Evolutionary conservation across 2,329 filamentous ascomycete genomes (phyloP), one percentile per base, ranked within the genome.

Genomic region (Microsporum canis): DNA sequence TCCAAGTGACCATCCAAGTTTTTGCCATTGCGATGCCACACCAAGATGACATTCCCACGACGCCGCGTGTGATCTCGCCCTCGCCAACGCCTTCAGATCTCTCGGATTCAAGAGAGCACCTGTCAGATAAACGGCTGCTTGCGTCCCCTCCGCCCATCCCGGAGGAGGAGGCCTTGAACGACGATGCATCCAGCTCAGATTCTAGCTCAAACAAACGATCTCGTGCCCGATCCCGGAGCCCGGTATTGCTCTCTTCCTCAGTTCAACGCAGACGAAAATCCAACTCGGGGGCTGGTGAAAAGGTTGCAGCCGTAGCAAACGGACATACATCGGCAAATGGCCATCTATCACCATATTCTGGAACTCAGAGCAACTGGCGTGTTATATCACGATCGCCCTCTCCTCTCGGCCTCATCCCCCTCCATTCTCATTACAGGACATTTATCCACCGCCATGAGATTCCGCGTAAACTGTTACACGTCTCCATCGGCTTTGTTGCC

Each of bases 371-470:
- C 64, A 88, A 88, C 78, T 95, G 90, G 89, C 84, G 88, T 63
- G 89, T 92, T 71, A 83, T 96, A 72, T 96, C 90, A 69, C 84
- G 94, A 65, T 95, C 90, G 67, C 94, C 94, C 2, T 95, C 89
- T 68, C 94, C 94, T 7, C 81, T 97, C 3, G 94, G 94, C 6
- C 80, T 97, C 57, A 99, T 99, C 63, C 94, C 94, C 1, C 92
- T 99, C 68, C 94, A 99, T 74, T 82, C 89, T 63, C 88, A 94
- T 71, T 99, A 94, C 83, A 84, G 90, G 68, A 88, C 83, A 33
- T 91, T 99, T 71, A 89, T 96, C 65, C 94, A 99, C 80, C 91
- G 90, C 69, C 92, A 99, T 75, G 94, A 99, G 76, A 91, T 99
- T 59, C 94, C 94, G 7, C 87, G 94, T 68, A 99, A 99, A 75